Conservation (phyloP, 306 rosid genomes). For the Cercis canadensis region DNA sequence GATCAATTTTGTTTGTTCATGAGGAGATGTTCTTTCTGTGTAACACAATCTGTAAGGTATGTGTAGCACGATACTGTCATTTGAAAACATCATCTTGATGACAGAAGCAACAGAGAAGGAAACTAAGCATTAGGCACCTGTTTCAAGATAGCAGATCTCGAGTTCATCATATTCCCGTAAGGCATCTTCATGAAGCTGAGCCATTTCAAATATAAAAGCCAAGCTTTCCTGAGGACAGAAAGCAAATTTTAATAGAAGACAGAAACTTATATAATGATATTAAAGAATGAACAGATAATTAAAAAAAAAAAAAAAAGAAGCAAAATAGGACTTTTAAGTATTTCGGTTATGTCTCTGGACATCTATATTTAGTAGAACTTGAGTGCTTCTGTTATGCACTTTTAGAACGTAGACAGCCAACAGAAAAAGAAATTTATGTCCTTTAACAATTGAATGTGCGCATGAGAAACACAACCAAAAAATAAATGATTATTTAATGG, state of each 20-base stretch:
- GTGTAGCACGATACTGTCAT: constrained; percentile 10
- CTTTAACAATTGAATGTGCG: neutral
- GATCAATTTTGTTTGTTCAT: constrained; percentile 38
- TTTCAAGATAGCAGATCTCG: constrained; percentile 94
- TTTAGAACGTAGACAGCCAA: constrained; percentile 12
- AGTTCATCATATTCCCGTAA: constrained; percentile 94
- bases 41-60: constrained; percentile 23
- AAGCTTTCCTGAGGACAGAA: constrained; percentile 84
- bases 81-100: constrained; percentile 34
- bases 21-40: constrained; percentile 17
- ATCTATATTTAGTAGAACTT: neutral
- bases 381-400: constrained; percentile 3
- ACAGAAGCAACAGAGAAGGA: constrained; percentile 36
- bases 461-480: neutral
- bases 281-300: constrained; percentile 7
- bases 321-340: constrained; percentile 32
- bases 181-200: constrained; percentile 95
- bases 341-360: constrained; percentile 2
- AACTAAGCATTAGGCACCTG: constrained; percentile 63
- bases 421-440: neutral
- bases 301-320: constrained; percentile 2
- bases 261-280: constrained; percentile 35
- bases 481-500: neutral
- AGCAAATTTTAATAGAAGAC: constrained; percentile 35
- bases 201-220: constrained; percentile 99